Evolutionary conservation across 148 eudicot species (phyloP), one percentile per base, ranked within the genome.

Genomic region (Silene latifolia): DNA sequence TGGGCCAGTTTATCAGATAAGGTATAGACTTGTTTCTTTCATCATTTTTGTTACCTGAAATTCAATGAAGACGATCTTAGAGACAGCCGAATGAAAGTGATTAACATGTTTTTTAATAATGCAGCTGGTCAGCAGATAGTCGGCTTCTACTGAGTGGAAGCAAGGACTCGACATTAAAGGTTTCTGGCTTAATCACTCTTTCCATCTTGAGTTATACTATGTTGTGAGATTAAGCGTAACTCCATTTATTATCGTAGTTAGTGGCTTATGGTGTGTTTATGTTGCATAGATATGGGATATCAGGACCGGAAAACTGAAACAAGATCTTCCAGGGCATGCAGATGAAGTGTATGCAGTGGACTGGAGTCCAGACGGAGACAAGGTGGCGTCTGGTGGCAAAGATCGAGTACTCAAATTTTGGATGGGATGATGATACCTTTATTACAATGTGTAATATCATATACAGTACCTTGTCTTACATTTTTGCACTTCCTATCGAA

Each of bases 71-170:
- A 9, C 14, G 42, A 48, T 46, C 23, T 4, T 66, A 4, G n/a
- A 18, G 1, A 19, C 0, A 19, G 2, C 14, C 44, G 4, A 12
- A 39, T 19, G 67, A 29, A 29, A 53, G 44, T 23, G 48, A 44
- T 57, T 32, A 8, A 42, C 64, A 20, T 21, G 44, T 18, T 17
- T 32, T 32, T 32, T 32, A 32, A 3, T 32, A 4, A 32, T 48
- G 81, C 91, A 95, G 98, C 79, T 95, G 99, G 97, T 95, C 97
- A 56, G 94, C 98, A 29, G 98, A 95, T 82, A 90, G 98, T 80
- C 87, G 97, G 83, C 86, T 90, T 82, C 84, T 92, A 66, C 74
- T 95, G 78, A 95, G 97, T 62, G 94, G 90, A 66, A 95, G 99
- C 94, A 95, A 90, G 83, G 99, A 95, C 86, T 92, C 99, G 4